Percentiles rank a stretch among this genome's conserved stretches.
Evolutionary conservation across 768 basidiomycete genomes (phyloP).

Genomic region (Crepidotus variabilis): DNA sequence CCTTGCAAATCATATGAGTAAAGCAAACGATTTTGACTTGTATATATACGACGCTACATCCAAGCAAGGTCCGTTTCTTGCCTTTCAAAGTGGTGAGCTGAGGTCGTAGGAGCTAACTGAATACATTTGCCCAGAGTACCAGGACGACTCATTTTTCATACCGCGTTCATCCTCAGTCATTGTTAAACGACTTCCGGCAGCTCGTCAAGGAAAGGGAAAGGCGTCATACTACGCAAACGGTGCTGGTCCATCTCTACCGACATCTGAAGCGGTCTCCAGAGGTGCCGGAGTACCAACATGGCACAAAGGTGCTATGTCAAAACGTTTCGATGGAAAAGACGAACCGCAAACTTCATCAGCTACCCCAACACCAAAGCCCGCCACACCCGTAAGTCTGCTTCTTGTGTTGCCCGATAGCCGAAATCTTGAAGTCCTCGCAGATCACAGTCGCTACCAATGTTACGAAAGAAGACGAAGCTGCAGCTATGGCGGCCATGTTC

Average conservation of each 20-base stretch:
- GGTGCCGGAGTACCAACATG: slow-evolving; percentile 41
- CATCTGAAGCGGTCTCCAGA: slow-evolving; percentile 44
- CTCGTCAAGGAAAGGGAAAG: slow-evolving; percentile 78
- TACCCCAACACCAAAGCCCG: slow-evolving; percentile 16
- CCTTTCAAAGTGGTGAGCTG: neutral
- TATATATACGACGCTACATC: slow-evolving; percentile 79
- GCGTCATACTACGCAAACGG: slow-evolving; percentile 72
- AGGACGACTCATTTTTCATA: slow-evolving; percentile 87
- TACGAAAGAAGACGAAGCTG: slow-evolving; percentile 78
- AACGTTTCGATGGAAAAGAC: slow-evolving; percentile 86
- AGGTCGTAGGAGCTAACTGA: neutral
- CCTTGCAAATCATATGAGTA: slow-evolving; percentile 91
- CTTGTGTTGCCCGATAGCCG: slow-evolving; percentile 1
- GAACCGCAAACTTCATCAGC: slow-evolving; percentile 34
- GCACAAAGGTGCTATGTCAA: slow-evolving; percentile 79
- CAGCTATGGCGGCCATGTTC: slow-evolving; percentile 98
- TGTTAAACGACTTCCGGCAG: slow-evolving; percentile 84
- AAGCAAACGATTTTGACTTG: slow-evolving; percentile 96
- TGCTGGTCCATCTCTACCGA: slow-evolving; percentile 35
- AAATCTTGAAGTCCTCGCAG: slow-evolving; percentile 13
- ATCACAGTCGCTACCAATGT: slow-evolving; percentile 39
- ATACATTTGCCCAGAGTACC: slow-evolving; percentile 61
- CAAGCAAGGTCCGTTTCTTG: slow-evolving; percentile 70
- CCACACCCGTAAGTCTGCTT: slow-evolving; percentile 18
- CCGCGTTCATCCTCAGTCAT: slow-evolving; percentile 94